Base-by-base conservation (phyloP, 495 filamentous ascomycete species). In the Amphirosellinia nigrospora region DNA sequence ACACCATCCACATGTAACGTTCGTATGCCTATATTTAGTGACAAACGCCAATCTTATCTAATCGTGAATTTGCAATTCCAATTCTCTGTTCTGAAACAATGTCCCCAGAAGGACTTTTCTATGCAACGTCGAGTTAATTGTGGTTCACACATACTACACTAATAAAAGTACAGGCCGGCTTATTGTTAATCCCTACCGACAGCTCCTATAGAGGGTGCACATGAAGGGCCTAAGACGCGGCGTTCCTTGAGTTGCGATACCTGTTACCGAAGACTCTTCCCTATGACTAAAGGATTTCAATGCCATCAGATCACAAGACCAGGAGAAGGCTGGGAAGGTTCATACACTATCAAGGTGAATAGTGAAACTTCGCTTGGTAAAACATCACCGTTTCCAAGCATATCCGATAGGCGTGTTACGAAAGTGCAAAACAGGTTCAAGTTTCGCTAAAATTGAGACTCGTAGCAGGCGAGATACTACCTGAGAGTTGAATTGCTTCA, bases 1-100 rank as follows among this genome's bases (percentile, higher is more conserved):
- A 30, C 58, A 34, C 21, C 21, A 60, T 28, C 56, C 56, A 38
- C 34, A 60, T 36, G 36, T 41, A 9, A 39, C 21, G 34, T 38
- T 60, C 21, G 21, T 26, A 4, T 60, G 34, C n/a, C 58, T 60
- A 60, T 60, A 60, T 60, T 60, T 60, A 36, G 58, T 38, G 21
- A 26, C 30, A 21, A 39, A 16, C 30, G 36, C 16, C 9, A 39
- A 60, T 60, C 58, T 60, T 41, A 60, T 60, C 58, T 60, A 39
- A 60, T 39, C 58, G 21, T 26, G 10, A 60, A 39, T 26, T 36
- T 60, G n/a, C 50, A 60, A 60, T 60, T 60, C 58, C 58, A 60
- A 21, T 60, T 60, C 19, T 4, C 28, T 15, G 16, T 23, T 11
- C 58, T 60, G 58, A 60, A 60, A 60, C 58, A 23, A 15, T 5